These are phyloP conservation scores for Diaporthe sp. DNA, from an alignment of 2,329 filamentous ascomycete genomes.

Conservation along the genomic window DNA sequence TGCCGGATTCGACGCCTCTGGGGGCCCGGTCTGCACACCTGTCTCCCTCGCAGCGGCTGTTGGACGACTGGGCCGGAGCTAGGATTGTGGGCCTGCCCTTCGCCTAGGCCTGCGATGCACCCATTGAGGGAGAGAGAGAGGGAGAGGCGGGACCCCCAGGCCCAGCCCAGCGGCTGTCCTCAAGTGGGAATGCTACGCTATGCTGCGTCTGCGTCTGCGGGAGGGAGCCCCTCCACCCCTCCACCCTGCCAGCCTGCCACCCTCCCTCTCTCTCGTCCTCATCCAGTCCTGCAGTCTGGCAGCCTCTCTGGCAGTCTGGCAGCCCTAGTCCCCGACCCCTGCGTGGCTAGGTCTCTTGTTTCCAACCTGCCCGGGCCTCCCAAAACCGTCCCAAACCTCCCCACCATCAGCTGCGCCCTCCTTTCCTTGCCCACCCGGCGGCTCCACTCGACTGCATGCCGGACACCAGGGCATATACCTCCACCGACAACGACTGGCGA, in stretches of 20 bases:
- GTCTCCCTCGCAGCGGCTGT: constrained; percentile 34
- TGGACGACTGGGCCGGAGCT: constrained; percentile 34
- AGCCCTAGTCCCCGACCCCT: constrained; percentile 27
- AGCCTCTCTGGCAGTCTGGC: constrained; percentile 21
- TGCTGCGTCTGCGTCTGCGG: constrained; percentile 24
- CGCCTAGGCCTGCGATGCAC: neutral
- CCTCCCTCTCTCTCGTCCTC: neutral
- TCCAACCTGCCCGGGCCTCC: constrained; percentile 26
- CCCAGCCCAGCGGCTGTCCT: constrained; percentile 28
- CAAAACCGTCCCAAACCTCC: constrained; percentile 26
- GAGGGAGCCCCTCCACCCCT: constrained; percentile 34
- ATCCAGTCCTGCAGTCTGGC: neutral
- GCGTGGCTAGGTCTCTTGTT: constrained; percentile 36
- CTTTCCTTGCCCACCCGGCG: constrained; percentile 37
- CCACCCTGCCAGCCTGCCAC: constrained; percentile 15
- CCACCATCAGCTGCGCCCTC: constrained; percentile 39
- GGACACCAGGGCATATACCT: constrained; percentile 27
- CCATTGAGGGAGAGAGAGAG: neutral
- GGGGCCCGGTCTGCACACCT: constrained; percentile 13
- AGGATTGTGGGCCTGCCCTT: constrained; percentile 14
- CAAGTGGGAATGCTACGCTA: constrained; percentile 3
- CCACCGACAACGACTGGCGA: constrained; percentile 37
- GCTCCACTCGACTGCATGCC: constrained; percentile 38
- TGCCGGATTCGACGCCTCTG: constrained; percentile 23
- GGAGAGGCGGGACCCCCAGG: constrained; percentile 20